Conservation (phyloP, 176 grass and related monocot species). For the Aegilops tauschii region DNA sequence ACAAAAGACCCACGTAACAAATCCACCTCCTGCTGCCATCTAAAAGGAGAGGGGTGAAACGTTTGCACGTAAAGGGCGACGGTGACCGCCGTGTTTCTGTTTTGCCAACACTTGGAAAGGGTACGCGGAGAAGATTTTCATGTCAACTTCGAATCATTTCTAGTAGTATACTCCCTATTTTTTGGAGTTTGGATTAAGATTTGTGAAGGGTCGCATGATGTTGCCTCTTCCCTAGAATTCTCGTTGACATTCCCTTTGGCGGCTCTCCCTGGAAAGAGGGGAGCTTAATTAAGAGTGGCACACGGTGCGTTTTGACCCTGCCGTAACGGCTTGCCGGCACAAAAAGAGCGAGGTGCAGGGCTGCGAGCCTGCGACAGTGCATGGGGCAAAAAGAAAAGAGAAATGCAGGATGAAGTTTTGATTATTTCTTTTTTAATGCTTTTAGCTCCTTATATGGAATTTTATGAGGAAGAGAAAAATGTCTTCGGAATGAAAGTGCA, state of each 20-base stretch:
- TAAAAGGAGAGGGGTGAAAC: background rate
- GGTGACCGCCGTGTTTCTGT: background rate
- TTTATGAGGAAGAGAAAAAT: background rate
- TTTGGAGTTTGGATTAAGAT: background rate
- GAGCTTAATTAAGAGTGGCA: background rate
- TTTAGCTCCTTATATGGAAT: too few species aligned
- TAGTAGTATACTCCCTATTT: background rate
- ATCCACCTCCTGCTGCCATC: background rate
- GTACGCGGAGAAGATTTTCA: background rate
- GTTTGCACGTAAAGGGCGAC: background rate
- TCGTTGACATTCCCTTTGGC: background rate
- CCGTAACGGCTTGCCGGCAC: background rate
- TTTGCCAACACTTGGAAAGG: background rate
- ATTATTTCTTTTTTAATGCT: too few species aligned
- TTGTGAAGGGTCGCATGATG: background rate
- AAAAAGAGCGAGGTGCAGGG: background rate
- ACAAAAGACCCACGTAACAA: background rate
- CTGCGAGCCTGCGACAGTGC: background rate
- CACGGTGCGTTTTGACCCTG: background rate
- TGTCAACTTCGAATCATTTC: background rate
- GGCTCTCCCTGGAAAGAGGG: background rate
- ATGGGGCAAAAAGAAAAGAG: background rate
- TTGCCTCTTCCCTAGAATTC: background rate
- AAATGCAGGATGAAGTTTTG: too few species aligned
- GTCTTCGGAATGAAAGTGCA: background rate